Evolutionary conservation across 2,329 filamentous ascomycete species (phyloP).

Genomic region (Colletotrichum brevisporum): DNA sequence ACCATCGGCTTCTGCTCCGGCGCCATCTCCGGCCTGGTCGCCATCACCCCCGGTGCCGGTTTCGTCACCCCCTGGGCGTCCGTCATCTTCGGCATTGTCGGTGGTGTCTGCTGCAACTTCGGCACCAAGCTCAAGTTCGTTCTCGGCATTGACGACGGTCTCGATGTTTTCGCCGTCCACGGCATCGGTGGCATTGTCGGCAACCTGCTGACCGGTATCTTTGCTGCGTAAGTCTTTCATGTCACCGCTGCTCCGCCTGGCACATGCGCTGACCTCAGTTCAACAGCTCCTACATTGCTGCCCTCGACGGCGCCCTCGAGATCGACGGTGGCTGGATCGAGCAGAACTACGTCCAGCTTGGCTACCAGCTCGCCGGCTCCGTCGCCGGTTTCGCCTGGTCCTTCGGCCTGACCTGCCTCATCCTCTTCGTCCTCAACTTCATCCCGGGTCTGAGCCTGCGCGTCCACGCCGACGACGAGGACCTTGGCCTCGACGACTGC

Average conservation of each 20-base stretch:
- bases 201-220: constrained; percentile 83
- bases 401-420: constrained; percentile 77
- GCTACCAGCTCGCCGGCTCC: constrained; percentile 79
- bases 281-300: constrained; percentile 76
- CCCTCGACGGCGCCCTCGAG: constrained; percentile 76
- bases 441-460: constrained; percentile 79
- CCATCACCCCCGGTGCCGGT: constrained; percentile 90
- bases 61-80: constrained; percentile 79
- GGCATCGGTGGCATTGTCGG: constrained; percentile 86
- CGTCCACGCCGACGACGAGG: constrained; percentile 76
- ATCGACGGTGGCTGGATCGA: constrained; percentile 78
- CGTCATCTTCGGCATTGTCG: constrained; percentile 70
- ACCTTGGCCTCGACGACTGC: constrained; percentile 79
- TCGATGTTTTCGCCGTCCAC: constrained; percentile 94
- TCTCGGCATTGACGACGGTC: constrained; percentile 85
- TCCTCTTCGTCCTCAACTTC: constrained; percentile 79
- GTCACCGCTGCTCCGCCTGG: background rate
- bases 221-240: constrained; percentile 71
- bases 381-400: constrained; percentile 75
- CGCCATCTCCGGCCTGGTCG: constrained; percentile 87
- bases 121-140: constrained; percentile 85
- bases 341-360: constrained; percentile 78
- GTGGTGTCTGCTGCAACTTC: constrained; percentile 83
- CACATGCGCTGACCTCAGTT: constrained; percentile 17
- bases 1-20: constrained; percentile 95